Percentiles rank a stretch among this genome's conserved stretches.
These are phyloP conservation scores for Trichoderma polysporum DNA, from an alignment of 2,329 filamentous ascomycete species.

Conservation along the genomic window DNA sequence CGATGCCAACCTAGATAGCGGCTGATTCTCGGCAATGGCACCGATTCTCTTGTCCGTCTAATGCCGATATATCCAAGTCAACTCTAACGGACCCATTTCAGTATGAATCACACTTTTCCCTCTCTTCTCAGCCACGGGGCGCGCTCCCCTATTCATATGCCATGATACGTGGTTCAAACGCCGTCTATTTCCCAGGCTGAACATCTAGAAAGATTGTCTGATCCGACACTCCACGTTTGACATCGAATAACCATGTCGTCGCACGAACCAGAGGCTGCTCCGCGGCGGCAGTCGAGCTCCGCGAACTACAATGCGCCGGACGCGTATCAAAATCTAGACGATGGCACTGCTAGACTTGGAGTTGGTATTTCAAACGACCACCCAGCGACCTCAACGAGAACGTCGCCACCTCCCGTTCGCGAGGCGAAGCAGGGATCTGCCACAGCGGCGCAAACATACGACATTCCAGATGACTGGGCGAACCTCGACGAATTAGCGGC, in stretches of 20 bases:
- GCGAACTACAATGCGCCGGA: conserved; percentile 30
- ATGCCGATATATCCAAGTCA: background rate
- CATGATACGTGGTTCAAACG: background rate
- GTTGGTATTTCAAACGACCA: background rate
- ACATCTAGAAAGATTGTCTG: background rate
- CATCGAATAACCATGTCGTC: background rate
- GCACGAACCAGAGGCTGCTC: conserved; percentile 15
- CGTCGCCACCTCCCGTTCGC: background rate
- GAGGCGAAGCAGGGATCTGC: background rate
- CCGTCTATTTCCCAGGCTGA: conserved; percentile 8
- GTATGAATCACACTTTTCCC: background rate
- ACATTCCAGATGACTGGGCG: conserved; percentile 34
- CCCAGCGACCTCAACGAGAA: background rate
- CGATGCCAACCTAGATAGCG: background rate
- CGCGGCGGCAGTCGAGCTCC: background rate
- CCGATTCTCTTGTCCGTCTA: background rate
- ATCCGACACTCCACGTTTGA: background rate
- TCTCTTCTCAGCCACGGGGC: background rate
- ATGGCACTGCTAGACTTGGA: conserved; percentile 35
- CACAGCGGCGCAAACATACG: conserved; percentile 21
- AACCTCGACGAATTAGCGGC: conserved; percentile 46
- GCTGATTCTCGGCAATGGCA: conserved; percentile 8
- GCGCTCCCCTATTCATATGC: background rate
- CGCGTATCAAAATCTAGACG: conserved; percentile 44
- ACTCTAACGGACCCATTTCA: background rate